Evolutionary conservation across 345 rosid genomes (phyloP), one percentile per base, ranked within the genome.

Genomic region (Angophora floribunda): DNA sequence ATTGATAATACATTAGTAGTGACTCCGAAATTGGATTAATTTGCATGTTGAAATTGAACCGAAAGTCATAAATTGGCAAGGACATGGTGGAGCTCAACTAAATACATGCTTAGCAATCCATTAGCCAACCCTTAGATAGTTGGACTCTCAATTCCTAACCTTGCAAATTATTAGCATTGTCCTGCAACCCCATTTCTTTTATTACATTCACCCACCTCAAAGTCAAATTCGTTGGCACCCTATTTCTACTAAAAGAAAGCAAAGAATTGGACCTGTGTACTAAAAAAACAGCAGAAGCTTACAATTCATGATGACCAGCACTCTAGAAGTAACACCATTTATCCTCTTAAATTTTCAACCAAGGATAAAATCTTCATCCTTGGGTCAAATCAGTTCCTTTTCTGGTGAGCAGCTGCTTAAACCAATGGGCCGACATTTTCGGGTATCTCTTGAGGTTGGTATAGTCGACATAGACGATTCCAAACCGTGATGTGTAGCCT

Each of bases 371-470:
- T 17, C 80, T 24, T 55, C 26, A 24, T 47, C 24, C 32, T 80
- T 30, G 86, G 61, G 13, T 85, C 53, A n/a, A 10, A 86, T 92
- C 88, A 91, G 50, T 87, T 86, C 45, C 91, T 92, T 26, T 92
- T 85, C 93, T 88, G 80, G 88, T 52, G 9, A 98, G 95, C 50
- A 98, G 89, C 85, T 95, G 91, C 91, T 85, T 90, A 93, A 96
- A 98, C 99, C 99, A 98, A 52, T 94, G 92, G 51, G 99, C 99
- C 14, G 99, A 97, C 97, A 95, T 95, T 91, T 98, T 98, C 0
- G 99, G 99, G 88, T 95, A 92, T 90, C 99, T 94, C 94, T 93
- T 95, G 52, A 97, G 93, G 87, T 88, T 95, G 86, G 85, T 78
- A 90, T 89, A 96, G 89, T 98, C 99, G 65, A 98, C 95, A 90